Base-by-base conservation (phyloP, 805 yeast genomes). In the Ogataea siamensis region DNA sequence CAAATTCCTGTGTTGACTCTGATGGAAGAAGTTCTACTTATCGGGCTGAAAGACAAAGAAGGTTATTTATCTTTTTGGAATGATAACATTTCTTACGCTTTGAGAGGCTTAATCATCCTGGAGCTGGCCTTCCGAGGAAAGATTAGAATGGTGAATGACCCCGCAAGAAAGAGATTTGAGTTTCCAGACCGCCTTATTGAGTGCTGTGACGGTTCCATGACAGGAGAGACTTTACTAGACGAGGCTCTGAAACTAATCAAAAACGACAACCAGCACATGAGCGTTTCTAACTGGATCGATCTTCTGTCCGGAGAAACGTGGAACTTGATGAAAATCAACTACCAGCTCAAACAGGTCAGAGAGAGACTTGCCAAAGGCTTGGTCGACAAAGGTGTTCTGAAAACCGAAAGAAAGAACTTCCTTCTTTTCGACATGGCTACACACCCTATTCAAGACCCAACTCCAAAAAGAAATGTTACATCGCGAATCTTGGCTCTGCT, bases 41-140 rank as follows among this genome's bases (percentile, higher is more conserved):
- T 93, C 68, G 99, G 99, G 5, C 73, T 93, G 49, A 89, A 91
- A 57, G 98, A 93, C 64, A 84, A 85, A 53, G 98, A 93, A 63
- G 99, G 99, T 9, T 88, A 91, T 62, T 70, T 93, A 30, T 87
- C 96, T 19, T 93, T 93, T 65, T 93, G 99, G 99, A 93, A 93
- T 60, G 99, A 93, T 64, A 89, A 87, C 63, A 89, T 93, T 38
- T 87, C 97, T 16, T 93, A 93, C 66, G 96, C 97, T 1, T 72
- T 93, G 43, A 79, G 99, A 54, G 99, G 99, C 9, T 84, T 96
- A 60, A 91, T 93, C 43, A 57, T 93, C 37, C 74, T 93, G 59
- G 99, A 93, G 63, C 73, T 93, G 63, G 96, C 97, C 2, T 77
- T 93, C 54, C 77, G 97, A 51, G 89, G 88, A 42, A 85, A 86